Percentiles rank a stretch among this genome's conserved stretches.
phyloP scores from a whole-genome alignment of 768 basidiomycete genomes.

The Fomitopsis serialis region DNA sequence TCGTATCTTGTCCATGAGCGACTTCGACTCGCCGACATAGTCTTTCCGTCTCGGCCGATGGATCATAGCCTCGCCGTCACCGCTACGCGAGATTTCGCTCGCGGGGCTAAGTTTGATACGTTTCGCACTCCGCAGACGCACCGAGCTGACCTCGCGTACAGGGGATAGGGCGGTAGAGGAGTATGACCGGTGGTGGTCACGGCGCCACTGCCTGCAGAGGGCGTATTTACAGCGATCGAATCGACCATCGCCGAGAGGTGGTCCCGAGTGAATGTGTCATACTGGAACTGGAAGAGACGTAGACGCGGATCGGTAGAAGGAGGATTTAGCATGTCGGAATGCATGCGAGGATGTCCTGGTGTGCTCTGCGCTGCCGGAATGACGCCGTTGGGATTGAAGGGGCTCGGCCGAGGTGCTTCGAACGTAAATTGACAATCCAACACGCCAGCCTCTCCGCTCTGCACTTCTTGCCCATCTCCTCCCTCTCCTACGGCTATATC shows the following conservation, averaged over 20 bases:
- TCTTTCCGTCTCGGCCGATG: slow-evolving; percentile 53
- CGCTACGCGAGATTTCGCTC: slow-evolving; percentile 49
- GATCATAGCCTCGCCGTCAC: slow-evolving; percentile 39
- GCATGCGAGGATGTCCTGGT: slow-evolving; percentile 32
- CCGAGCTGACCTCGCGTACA: slow-evolving; percentile 34
- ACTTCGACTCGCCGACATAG: slow-evolving; percentile 73
- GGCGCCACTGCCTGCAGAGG: slow-evolving; percentile 45
- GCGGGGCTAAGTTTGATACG: slow-evolving; percentile 73
- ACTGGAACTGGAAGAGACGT: slow-evolving; percentile 87
- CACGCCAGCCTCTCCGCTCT: not conserved
- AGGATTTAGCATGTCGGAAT: slow-evolving; percentile 17
- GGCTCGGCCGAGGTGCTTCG: slow-evolving; percentile 45
- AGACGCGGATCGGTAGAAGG: slow-evolving; percentile 67
- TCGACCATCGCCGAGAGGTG: slow-evolving; percentile 93
- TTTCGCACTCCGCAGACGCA: slow-evolving; percentile 70
- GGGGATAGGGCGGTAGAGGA: slow-evolving; percentile 32
- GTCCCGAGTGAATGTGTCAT: slow-evolving; percentile 94
- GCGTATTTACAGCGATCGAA: slow-evolving; percentile 81
- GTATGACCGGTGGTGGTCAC: slow-evolving; percentile 38
- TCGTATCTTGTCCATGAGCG: slow-evolving; percentile 77
- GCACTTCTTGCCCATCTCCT: not conserved
- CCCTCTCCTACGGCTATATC: not conserved
- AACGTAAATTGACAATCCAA: slow-evolving; percentile 68
- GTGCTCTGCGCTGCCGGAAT: slow-evolving; percentile 60
- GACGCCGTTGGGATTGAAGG: slow-evolving; percentile 19